Evolutionary conservation across 2,329 filamentous ascomycete species (phyloP).

Genomic region (Xylaria sp.): DNA sequence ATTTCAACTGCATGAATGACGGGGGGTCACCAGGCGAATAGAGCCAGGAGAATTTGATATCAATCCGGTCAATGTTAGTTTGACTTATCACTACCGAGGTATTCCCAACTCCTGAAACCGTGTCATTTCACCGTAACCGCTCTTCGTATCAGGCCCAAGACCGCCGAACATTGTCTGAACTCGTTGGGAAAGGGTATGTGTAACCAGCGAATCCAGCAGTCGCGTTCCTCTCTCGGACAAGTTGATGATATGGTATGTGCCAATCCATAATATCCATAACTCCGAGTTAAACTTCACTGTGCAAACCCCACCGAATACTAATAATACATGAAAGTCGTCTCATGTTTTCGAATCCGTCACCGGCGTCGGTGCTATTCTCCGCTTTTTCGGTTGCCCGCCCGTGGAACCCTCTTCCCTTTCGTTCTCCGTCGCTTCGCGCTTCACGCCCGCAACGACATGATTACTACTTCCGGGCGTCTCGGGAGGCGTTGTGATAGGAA

Average conservation of each 20-base stretch:
- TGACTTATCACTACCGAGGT: constrained; percentile 9
- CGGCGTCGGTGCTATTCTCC: constrained; percentile 70
- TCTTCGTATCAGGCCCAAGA: not conserved
- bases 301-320: too few relatives aligned
- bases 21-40: too few relatives aligned
- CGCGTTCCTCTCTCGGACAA: not conserved
- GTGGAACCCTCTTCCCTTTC: constrained; percentile 54
- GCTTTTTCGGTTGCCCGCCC: constrained; percentile 62
- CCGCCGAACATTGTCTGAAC: too few relatives aligned
- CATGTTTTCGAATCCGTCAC: constrained; percentile 42
- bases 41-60: too few relatives aligned
- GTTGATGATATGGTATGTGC: constrained; percentile 4
- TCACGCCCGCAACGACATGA: constrained; percentile 51
- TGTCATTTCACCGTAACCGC: constrained; percentile 7
- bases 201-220: too few relatives aligned
- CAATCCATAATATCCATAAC: constrained; percentile 10
- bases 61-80: too few relatives aligned
- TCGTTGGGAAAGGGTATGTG: too few relatives aligned
- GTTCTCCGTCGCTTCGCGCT: constrained; percentile 59
- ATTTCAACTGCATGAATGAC: too few relatives aligned
- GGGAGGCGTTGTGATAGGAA: constrained; percentile 86
- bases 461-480: constrained; percentile 75
- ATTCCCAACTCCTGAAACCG: constrained; percentile 21
- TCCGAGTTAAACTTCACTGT: not conserved
- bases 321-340: too few relatives aligned